These are phyloP conservation scores for Chlamydomonas schloesseri DNA, from an alignment of 139 green algal genomes.

Conservation along the genomic window DNA sequence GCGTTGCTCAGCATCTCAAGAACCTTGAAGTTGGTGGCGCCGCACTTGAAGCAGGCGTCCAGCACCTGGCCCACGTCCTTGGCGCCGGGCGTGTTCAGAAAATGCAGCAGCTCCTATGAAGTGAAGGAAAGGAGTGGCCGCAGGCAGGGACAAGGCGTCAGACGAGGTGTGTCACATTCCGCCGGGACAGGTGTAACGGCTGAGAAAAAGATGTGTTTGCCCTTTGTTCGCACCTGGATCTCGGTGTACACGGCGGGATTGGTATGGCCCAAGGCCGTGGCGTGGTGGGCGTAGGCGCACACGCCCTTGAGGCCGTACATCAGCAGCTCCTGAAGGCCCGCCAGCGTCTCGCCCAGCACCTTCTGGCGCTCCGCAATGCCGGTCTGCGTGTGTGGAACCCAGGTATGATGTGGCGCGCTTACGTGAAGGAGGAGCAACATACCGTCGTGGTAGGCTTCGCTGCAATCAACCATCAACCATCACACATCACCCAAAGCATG, in stretches of 20 bases:
- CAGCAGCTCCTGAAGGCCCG: constrained; percentile 76
- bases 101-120: constrained; percentile 27
- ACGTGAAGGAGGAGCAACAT: neutral
- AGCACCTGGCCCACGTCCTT: constrained; percentile 59
- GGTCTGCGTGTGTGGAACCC: neutral
- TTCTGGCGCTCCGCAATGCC: constrained; percentile 46
- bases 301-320: constrained; percentile 77
- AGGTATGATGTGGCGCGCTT: neutral
- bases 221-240: constrained; percentile 33
- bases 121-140: too few relatives aligned
- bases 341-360: constrained; percentile 63
- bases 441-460: neutral
- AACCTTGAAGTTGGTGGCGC: constrained; percentile 67
- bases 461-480: neutral
- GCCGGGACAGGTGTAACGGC: too few relatives aligned
- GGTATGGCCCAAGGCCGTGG: constrained; percentile 58
- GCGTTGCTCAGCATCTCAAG: constrained; percentile 72
- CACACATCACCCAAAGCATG: neutral
- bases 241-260: constrained; percentile 55
- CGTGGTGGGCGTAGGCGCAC: constrained; percentile 72
- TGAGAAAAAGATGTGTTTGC: too few relatives aligned
- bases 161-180: too few relatives aligned
- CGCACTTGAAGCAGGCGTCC: constrained; percentile 59
- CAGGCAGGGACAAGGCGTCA: too few relatives aligned
- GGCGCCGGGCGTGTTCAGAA: constrained; percentile 46